These are phyloP conservation scores for Monosporozyma aquatica DNA, from an alignment of 805 yeast species.

Conservation along the genomic window DNA sequence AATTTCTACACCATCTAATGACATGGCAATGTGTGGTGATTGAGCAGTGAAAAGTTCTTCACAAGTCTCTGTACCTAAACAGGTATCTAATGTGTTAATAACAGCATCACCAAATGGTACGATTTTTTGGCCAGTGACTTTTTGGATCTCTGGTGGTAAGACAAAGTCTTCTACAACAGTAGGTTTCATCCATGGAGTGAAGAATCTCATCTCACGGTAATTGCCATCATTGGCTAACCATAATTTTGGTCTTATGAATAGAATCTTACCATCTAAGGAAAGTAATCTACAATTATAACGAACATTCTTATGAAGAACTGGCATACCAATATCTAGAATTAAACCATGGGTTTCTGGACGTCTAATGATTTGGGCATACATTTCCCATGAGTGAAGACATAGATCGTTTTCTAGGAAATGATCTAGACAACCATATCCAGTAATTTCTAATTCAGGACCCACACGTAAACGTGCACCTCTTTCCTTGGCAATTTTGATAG, in stretches of 20 bases:
- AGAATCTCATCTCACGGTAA: conserved; percentile 94
- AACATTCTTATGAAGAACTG: conserved; percentile 76
- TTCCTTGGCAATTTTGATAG: conserved; percentile 67
- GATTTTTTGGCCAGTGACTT: conserved; percentile 53
- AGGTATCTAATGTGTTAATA: conserved; percentile 73
- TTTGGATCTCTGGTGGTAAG: conserved; percentile 62
- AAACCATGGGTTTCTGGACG: conserved; percentile 67
- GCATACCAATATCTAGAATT: conserved; percentile 89
- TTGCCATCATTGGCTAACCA: conserved; percentile 96
- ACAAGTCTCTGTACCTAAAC: conserved; percentile 95
- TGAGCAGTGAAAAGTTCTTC: conserved; percentile 96
- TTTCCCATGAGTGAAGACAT: conserved; percentile 89
- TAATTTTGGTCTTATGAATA: conserved; percentile 84
- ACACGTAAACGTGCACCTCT: conserved; percentile 76
- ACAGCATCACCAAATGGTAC: conserved; percentile 90
- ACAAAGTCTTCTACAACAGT: conserved; percentile 62
- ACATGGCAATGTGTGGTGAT: conserved; percentile 86
- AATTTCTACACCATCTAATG: conserved; percentile 95
- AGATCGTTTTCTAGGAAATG: conserved; percentile 88
- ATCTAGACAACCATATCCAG: conserved; percentile 92
- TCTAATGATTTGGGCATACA: conserved; percentile 67
- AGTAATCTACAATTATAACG: conserved; percentile 87
- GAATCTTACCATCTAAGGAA: conserved; percentile 67
- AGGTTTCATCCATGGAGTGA: conserved; percentile 87
- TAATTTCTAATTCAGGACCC: conserved; percentile 92